Evolutionary conservation across 2,329 filamentous ascomycete genomes (phyloP).

Genomic region (Camillea tinctor): DNA sequence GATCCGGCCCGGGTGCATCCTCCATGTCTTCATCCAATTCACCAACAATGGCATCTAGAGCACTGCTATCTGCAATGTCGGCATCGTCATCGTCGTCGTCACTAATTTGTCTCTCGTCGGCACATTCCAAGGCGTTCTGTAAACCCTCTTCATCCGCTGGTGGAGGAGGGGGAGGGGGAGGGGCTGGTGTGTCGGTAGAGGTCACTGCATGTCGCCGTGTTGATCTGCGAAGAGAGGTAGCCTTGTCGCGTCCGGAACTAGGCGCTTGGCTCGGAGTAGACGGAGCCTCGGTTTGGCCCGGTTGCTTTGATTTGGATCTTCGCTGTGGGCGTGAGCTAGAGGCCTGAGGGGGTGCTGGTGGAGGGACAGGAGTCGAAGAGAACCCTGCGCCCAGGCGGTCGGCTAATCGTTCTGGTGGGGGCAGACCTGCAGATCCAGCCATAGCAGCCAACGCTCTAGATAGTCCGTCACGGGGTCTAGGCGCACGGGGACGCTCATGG

Average conservation of each 20-base stretch:
- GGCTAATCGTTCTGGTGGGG: conserved; percentile 48
- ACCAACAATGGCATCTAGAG: conserved; percentile 84
- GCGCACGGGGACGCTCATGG: conserved; percentile 68
- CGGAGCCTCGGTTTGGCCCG: conserved; percentile 39
- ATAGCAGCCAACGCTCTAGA: conserved; percentile 72
- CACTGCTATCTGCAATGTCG: conserved; percentile 59
- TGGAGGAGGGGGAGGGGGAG: conserved; percentile 52
- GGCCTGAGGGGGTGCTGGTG: conserved; percentile 38
- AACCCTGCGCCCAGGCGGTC: conserved; percentile 41
- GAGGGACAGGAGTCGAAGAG: conserved; percentile 37
- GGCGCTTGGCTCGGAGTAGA: conserved; percentile 46
- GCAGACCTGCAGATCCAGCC: conserved; percentile 67
- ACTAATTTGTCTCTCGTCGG: conserved; percentile 82
- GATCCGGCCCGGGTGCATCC: conserved; percentile 68
- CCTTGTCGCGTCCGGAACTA: conserved; percentile 56
- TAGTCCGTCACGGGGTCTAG: conserved; percentile 61
- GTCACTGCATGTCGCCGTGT: conserved; percentile 57
- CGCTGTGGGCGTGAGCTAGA: conserved; percentile 45
- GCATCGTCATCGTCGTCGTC: conserved; percentile 67
- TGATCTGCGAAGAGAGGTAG: conserved; percentile 55
- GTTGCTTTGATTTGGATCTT: conserved; percentile 48
- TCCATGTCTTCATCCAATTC: conserved; percentile 85
- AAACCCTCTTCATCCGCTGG: conserved; percentile 60
- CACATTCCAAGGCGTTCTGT: conserved; percentile 80
- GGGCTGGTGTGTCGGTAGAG: conserved; percentile 48